A percentile compares a stretch with the other conserved stretches of the same genome.
phyloP scores from a whole-genome alignment of 345 rosid species.

The Gossypium herbaceum region DNA sequence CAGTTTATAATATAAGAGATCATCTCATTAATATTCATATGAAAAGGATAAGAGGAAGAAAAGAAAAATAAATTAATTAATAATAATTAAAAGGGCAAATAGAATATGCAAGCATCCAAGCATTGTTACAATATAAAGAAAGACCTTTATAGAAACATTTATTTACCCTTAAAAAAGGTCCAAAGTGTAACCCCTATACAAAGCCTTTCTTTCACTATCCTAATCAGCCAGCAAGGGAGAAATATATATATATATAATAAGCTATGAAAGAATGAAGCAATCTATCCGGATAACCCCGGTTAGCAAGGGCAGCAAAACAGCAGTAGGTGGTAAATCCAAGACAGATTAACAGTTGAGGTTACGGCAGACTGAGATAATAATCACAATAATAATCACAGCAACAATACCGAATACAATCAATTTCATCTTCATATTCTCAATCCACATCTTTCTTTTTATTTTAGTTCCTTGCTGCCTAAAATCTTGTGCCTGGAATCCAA shows the following conservation, averaged over 20 bases:
- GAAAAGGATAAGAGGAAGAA: background rate
- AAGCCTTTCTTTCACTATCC: constrained; percentile 17
- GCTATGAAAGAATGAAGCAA: no score
- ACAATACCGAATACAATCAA: constrained; percentile 69
- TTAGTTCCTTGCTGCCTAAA: constrained; percentile 89
- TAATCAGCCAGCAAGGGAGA: constrained; percentile 12
- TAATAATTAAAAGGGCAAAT: background rate
- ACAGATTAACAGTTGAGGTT: constrained; percentile 61
- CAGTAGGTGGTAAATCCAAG: constrained; percentile 7
- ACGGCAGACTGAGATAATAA: constrained; percentile 65
- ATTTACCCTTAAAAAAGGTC: constrained; percentile 20
- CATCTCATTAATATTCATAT: no score
- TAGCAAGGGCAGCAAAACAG: constrained; percentile 14
- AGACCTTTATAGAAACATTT: background rate
- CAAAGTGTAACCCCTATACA: constrained; percentile 32
- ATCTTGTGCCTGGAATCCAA: constrained; percentile 73
- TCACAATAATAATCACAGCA: constrained; percentile 56
- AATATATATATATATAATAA: background rate
- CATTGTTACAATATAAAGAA: constrained; percentile 15
- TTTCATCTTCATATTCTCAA: constrained; percentile 92
- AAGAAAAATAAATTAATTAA: background rate
- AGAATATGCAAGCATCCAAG: background rate
- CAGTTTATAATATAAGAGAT: no score
- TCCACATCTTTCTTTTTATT: constrained; percentile 85
- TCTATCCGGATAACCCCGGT: constrained; percentile 3